phyloP scores from a whole-genome alignment of 768 basidiomycete species.

The Mycena rosella region DNA sequence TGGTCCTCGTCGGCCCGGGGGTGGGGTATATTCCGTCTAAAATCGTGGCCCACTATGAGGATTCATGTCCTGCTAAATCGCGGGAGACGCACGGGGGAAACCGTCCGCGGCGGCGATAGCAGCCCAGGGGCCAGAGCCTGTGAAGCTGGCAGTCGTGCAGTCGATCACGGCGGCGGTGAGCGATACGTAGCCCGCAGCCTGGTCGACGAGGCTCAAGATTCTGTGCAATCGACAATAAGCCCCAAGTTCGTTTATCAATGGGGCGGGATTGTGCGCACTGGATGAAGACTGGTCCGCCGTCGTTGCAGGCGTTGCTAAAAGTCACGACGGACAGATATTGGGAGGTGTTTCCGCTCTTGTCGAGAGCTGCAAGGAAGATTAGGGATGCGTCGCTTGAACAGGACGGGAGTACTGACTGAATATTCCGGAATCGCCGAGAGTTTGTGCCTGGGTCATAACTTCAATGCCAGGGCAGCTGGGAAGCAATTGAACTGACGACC shows the following conservation, averaged over 20 bases:
- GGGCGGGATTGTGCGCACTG: slow-evolving; percentile 1
- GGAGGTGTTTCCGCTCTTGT: slow-evolving; percentile 1
- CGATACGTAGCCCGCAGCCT: not conserved
- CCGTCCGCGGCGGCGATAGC: slow-evolving; percentile 20
- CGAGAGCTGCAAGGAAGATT: not conserved
- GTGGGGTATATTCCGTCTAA: slow-evolving; percentile 14
- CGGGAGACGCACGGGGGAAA: slow-evolving; percentile 4
- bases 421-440: slow-evolving; percentile 16
- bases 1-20: slow-evolving; percentile 11
- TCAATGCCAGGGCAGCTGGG: too few relatives aligned
- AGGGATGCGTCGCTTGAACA: too few relatives aligned
- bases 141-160: slow-evolving; percentile 1
- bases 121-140: slow-evolving; percentile 1
- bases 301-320: slow-evolving; percentile 18
- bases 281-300: slow-evolving; percentile 23
- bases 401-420: slow-evolving; percentile 13
- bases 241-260: not conserved
- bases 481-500: too few relatives aligned
- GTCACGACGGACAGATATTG: slow-evolving; percentile 21
- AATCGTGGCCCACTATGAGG: not conserved
- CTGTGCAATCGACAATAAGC: not conserved
- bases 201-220: slow-evolving; percentile 10
- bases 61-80: not conserved
- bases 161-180: not conserved
- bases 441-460: not conserved